These are phyloP conservation scores for Sporothrix mexicana DNA, from an alignment of 2,329 filamentous ascomycete genomes.

Conservation along the genomic window DNA sequence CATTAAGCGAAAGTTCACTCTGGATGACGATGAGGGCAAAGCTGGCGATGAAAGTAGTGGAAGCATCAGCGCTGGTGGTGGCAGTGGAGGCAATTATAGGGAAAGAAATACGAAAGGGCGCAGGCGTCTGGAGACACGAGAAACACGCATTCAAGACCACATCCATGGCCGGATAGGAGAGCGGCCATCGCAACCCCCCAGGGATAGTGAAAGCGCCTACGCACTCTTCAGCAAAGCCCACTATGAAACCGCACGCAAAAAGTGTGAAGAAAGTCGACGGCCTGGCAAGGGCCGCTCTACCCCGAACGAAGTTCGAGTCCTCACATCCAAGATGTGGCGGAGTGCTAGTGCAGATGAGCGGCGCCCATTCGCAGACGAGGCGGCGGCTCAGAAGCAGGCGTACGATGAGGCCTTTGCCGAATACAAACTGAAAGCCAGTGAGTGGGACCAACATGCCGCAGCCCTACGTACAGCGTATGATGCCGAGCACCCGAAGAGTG, in stretches of 20 bases:
- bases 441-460: conserved; percentile 71
- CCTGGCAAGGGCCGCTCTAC: conserved; percentile 68
- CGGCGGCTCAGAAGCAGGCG: conserved; percentile 69
- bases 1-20: conserved; percentile 60
- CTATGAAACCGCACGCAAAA: conserved; percentile 65
- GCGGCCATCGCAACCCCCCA: conserved; percentile 72
- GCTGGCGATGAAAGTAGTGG: conserved; percentile 29
- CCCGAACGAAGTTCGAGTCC: conserved; percentile 82
- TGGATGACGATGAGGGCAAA: conserved; percentile 34
- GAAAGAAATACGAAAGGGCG: conserved; percentile 46
- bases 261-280: conserved; percentile 69
- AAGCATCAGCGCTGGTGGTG: conserved; percentile 41
- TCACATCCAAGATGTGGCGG: conserved; percentile 91
- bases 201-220: conserved; percentile 83
- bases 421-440: conserved; percentile 65
- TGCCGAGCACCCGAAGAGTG: conserved; percentile 54
- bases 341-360: conserved; percentile 72
- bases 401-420: conserved; percentile 64
- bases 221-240: conserved; percentile 84
- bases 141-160: conserved; percentile 58
- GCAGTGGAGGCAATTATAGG: conserved; percentile 47
- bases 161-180: conserved; percentile 70
- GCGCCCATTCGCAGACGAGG: conserved; percentile 77
- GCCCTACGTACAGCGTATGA: conserved; percentile 55
- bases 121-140: conserved; percentile 62